A percentile compares a stretch with the other conserved stretches of the same genome.
phyloP scores from a whole-genome alignment of 371 early-diverging fungal species.

The Coemansia sp. region DNA sequence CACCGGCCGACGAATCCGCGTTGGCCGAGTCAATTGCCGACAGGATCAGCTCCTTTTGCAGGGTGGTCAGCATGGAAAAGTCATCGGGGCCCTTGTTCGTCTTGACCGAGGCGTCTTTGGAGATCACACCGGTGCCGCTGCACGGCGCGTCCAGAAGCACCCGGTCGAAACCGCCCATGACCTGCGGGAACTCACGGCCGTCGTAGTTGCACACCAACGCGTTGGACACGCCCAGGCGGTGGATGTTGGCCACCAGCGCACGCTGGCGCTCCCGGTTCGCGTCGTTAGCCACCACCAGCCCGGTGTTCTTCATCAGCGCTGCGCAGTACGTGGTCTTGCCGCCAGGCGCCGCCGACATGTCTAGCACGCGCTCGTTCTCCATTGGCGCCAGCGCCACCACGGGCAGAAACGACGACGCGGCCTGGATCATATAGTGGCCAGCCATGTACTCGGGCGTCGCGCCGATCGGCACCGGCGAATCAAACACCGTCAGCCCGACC shows the following conservation, averaged over 20 bases:
- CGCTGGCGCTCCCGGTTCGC: slow-evolving; percentile 92
- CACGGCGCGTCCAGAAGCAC: slow-evolving; percentile 99
- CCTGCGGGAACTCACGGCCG: slow-evolving; percentile 92
- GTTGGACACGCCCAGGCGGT: slow-evolving; percentile 95
- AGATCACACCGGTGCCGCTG: slow-evolving; percentile 98
- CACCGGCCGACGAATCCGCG: slow-evolving; percentile 86
- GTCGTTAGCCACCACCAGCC: slow-evolving; percentile 98
- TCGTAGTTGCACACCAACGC: slow-evolving; percentile 96
- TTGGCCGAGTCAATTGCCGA: slow-evolving; percentile 98
- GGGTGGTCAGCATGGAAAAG: slow-evolving; percentile 83
- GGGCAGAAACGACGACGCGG: slow-evolving; percentile 97
- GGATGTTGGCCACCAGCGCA: slow-evolving; percentile 92
- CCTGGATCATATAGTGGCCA: slow-evolving; percentile 99
- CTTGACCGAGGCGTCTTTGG: slow-evolving; percentile 97
- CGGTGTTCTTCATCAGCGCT: slow-evolving; percentile 97
- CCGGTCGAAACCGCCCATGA: slow-evolving; percentile 96
- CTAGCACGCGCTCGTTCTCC: slow-evolving; percentile 92
- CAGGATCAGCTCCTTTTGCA: slow-evolving; percentile 96
- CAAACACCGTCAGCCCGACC: slow-evolving; percentile 90
- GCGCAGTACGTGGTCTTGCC: slow-evolving; percentile 98
- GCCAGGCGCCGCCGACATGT: slow-evolving; percentile 99
- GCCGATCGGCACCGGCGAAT: slow-evolving; percentile 86
- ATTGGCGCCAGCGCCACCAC: slow-evolving; percentile 96
- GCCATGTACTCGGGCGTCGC: slow-evolving; percentile 99
- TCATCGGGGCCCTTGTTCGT: slow-evolving; percentile 91